phyloP scores from a whole-genome alignment of 2,329 filamentous ascomycete genomes.

The Teratosphaeria destructans region DNA sequence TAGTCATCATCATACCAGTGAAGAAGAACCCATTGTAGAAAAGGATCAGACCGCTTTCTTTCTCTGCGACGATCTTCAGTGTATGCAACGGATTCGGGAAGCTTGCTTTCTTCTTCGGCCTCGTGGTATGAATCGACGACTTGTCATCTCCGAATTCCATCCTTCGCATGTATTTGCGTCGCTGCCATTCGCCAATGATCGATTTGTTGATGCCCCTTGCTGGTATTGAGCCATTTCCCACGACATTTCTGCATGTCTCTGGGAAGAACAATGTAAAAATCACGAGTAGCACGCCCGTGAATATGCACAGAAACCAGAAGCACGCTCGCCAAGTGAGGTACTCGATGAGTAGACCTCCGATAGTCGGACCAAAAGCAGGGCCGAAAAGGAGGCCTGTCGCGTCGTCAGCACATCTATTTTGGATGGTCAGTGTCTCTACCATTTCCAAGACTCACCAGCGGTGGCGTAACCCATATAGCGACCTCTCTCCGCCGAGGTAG shows the following conservation, averaged over 20 bases:
- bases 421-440: not conserved
- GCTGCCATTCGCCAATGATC: constrained; percentile 16
- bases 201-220: constrained; percentile 18
- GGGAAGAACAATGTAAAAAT: constrained; percentile 23
- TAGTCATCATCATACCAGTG: constrained; percentile 38
- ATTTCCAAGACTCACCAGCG: constrained; percentile 2
- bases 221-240: constrained; percentile 28
- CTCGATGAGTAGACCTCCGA: constrained; percentile 23
- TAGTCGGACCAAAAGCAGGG: constrained; percentile 13
- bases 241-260: constrained; percentile 32
- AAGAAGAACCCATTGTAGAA: constrained; percentile 29
- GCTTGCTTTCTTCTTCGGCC: constrained; percentile 3
- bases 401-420: not conserved
- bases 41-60: constrained; percentile 15
- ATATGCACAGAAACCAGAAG: constrained; percentile 36
- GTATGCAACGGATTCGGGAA: constrained; percentile 37
- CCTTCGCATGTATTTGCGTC: constrained; percentile 7
- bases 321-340: constrained; percentile 28
- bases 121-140: constrained; percentile 1
- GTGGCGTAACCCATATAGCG: constrained; percentile 30
- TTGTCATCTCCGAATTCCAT: constrained; percentile 2
- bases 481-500: constrained; percentile 26
- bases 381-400: constrained; percentile 5
- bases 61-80: constrained; percentile 28
- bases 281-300: constrained; percentile 25